Percentiles rank a stretch among this genome's conserved stretches.
Conservation (phyloP, 129 eudicot species). For the Tanacetum coccineum region DNA sequence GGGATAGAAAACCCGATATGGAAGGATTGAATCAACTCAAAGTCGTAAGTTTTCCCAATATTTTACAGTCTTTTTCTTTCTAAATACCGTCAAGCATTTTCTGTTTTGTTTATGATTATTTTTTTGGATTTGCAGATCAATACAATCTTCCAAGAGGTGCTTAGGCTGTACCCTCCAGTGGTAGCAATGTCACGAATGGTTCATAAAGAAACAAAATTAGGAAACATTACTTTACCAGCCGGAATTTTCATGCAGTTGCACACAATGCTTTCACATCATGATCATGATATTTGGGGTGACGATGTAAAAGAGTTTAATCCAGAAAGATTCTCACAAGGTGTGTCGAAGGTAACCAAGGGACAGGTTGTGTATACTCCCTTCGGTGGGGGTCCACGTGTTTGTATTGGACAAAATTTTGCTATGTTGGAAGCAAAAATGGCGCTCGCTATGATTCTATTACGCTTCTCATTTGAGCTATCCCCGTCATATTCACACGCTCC, state of each 20-base stretch:
- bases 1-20: slow-evolving; percentile 29
- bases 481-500: slow-evolving; percentile 11
- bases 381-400: slow-evolving; percentile 10
- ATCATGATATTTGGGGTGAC: slow-evolving; percentile 21
- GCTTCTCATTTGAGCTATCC: slow-evolving; percentile 1
- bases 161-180: slow-evolving; percentile 19
- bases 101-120: neutral
- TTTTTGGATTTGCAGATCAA: slow-evolving; percentile 6
- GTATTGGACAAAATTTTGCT: slow-evolving; percentile 9
- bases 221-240: slow-evolving; percentile 4
- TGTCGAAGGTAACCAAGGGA: slow-evolving; percentile 4
- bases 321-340: slow-evolving; percentile 16
- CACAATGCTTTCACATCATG: slow-evolving; percentile 19
- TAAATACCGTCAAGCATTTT: too few relatives aligned
- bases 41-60: slow-evolving; percentile 19
- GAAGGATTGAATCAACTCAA: slow-evolving; percentile 26
- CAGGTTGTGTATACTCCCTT: neutral
- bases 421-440: slow-evolving; percentile 12
- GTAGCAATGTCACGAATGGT: slow-evolving; percentile 18
- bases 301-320: slow-evolving; percentile 21
- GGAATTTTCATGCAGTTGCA: slow-evolving; percentile 6
- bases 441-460: slow-evolving; percentile 1
- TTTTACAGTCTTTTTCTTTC: too few relatives aligned
- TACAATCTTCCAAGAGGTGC: slow-evolving; percentile 15
- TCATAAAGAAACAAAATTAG: slow-evolving; percentile 16